phyloP scores from a whole-genome alignment of 768 basidiomycete species.

The Boletales sp. region DNA sequence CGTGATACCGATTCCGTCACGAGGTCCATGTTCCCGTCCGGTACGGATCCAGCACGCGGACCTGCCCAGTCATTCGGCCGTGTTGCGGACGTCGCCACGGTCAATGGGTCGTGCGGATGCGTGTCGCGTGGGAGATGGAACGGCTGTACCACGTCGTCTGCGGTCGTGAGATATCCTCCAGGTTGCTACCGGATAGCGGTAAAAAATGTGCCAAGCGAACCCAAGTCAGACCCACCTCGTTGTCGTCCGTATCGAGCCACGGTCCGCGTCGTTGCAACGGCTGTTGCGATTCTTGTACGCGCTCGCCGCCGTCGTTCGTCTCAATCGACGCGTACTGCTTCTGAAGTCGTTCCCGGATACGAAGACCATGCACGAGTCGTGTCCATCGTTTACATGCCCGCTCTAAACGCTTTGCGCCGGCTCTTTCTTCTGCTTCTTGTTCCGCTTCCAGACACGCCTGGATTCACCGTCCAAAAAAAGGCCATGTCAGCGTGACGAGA shows the following conservation, averaged over 20 bases:
- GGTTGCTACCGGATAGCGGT: constrained; percentile 13
- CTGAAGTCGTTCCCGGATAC: constrained; percentile 79
- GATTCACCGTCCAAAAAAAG: constrained; percentile 12
- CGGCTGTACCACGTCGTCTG: constrained; percentile 69
- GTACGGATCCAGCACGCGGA: not conserved
- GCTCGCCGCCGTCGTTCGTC: not conserved
- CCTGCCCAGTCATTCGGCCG: not conserved
- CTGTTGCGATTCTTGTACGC: constrained; percentile 1
- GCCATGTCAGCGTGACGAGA: constrained; percentile 5
- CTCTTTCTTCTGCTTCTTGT: constrained; percentile 72
- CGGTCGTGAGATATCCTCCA: constrained; percentile 66
- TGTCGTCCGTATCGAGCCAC: constrained; percentile 20
- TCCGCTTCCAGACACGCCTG: constrained; percentile 88
- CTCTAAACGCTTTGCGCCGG: constrained; percentile 70
- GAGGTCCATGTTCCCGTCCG: not conserved
- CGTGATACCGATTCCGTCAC: constrained; percentile 2
- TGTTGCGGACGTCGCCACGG: constrained; percentile 6
- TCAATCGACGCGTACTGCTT: constrained; percentile 57
- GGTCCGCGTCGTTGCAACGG: constrained; percentile 8
- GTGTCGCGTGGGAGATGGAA: constrained; percentile 65
- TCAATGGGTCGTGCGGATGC: constrained; percentile 14
- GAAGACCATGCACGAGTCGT: constrained; percentile 81
- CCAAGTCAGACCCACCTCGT: constrained; percentile 17
- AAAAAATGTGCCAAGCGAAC: constrained; percentile 15
- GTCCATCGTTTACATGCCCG: constrained; percentile 85